A percentile compares a stretch with the other conserved stretches of the same genome.
Evolutionary conservation across 352 stramenopile genomes (phyloP).

Genomic region (Saprolegnia parasitica): DNA sequence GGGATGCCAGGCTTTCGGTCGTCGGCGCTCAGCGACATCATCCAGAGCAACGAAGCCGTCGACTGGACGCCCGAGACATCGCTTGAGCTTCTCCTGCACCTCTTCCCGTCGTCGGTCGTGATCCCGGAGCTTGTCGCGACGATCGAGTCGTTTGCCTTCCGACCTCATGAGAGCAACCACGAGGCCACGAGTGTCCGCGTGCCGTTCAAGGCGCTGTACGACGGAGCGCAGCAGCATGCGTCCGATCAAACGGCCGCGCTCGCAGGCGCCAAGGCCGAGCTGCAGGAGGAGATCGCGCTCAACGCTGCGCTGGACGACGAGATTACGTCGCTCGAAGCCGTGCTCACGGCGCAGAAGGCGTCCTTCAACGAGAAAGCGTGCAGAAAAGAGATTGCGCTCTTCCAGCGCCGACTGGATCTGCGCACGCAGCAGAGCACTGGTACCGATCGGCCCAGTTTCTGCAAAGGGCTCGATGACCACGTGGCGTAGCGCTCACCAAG

Average conservation of each 20-base stretch:
- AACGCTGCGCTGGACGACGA: not conserved
- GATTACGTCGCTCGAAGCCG: not conserved
- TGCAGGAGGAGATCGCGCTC: not conserved
- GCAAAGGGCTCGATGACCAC: not conserved
- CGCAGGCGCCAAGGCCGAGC: not conserved
- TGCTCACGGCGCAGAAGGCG: not conserved
- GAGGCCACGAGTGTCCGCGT: not conserved
- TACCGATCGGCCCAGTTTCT: not conserved
- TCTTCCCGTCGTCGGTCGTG: not conserved
- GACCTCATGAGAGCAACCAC: slow-evolving; percentile 1
- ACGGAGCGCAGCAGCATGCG: not conserved
- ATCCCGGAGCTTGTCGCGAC: not conserved
- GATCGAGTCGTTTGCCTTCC: slow-evolving; percentile 1
- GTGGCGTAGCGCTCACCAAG: slow-evolving; percentile 4
- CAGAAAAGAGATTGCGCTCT: slow-evolving; percentile 6
- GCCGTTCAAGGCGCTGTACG: slow-evolving; percentile 9
- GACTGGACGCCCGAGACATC: not conserved
- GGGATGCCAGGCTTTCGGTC: not conserved
- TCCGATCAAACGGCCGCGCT: not conserved
- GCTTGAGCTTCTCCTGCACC: not conserved
- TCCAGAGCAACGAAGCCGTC: not conserved
- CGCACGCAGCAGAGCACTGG: slow-evolving; percentile 9
- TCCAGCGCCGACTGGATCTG: slow-evolving; percentile 9
- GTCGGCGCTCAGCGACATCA: not conserved
- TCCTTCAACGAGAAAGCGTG: slow-evolving; percentile 8